Evolutionary conservation across 768 basidiomycete species (phyloP), one percentile per base, ranked within the genome.

Genomic region (Boletus edulis): DNA sequence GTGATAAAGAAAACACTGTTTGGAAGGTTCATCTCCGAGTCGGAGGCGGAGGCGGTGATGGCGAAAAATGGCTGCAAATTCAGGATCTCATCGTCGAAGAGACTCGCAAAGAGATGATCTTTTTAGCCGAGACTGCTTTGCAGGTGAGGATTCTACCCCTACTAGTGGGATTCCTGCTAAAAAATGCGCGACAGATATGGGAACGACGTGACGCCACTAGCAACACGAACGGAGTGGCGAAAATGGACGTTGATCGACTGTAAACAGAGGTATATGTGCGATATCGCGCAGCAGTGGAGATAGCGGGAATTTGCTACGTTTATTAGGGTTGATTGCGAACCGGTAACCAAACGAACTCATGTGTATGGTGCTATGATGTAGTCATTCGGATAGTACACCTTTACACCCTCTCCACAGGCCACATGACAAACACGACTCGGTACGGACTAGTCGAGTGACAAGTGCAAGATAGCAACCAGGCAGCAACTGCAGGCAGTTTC

Each of bases 1-100:
- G 89, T 55, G 91, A 95, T 70, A 94, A 93, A 67, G 91, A 88
- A 61, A 88, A 85, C 53, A 94, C 94, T 15, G 85, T 89, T 17
- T 96, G 94, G 91, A 98, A 98, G 71, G 88, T 85, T 29, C 90
- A 95, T 72, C 79, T 94, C 48, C 82, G 88, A 56, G 85, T 85
- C 47, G 83, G 83, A 29, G 82, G 84, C 17, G 87, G 85, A 47
- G 87, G 86, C 15, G 89, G 86, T 35, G 90, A 94, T 58, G 80
- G 76, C 47, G 95, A 98, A 72, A 92, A 89, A 67, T 98, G 97
- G 97, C 89, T 91, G 70, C 87, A 93, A 76, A 87, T 98, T 47
- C 94, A 98, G 72, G 96, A 99, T 75, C 78, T 99, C 54, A 90
- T 95, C 57, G 95, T 99, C 11, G 89, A 94, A 68, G 95, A 98